Evolutionary conservation across 176 grass and related monocot species (phyloP), one percentile per base, ranked within the genome.

Genomic region (Hordeum vulgare): DNA sequence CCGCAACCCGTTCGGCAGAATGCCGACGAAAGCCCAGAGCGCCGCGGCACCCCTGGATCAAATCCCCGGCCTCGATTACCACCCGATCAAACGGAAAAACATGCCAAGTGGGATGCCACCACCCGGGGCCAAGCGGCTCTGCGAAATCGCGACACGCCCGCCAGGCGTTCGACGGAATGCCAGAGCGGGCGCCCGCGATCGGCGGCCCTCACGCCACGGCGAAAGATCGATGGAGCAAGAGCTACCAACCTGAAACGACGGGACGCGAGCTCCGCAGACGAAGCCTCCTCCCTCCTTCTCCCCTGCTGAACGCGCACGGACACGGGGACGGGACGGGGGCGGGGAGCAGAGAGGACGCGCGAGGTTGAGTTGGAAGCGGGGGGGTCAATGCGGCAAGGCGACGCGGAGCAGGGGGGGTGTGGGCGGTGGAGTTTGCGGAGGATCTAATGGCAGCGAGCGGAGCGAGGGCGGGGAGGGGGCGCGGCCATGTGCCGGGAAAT

Each of bases 1-100:
- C 28, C 49, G 6, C 71, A 37, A 75, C 66, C 64, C 31, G 25
- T 75, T 87, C 57, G 86, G 64, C 61, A 27, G 84, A 91, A 87
- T 79, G 84, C 41, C 66, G 7, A 66, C 17, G 18, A 71, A n/a
- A 81, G 20, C 17, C 10, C 75, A 7, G 9, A 12, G 74, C 76
- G 66, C 61, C 49, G 12, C 15, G 71, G 8, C 39, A 45, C n/a
- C 10, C 10, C 10, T 25, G 33, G 49, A 84, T 70, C 80, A 76
- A 83, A 75, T 53, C 74, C 27, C 47, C 33, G 9, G 2, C 45
- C 29, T 11, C 39, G 59, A 75, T 25, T 9, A 26, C 20, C 74
- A 29, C 23, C 18, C 39, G 37, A 86, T 74, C 67, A 83, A 90
- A 51, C 49, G 0, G 20, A 18, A 59, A 59, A 39, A 69, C 39